These are phyloP conservation scores for Sugiyamaella neomexicana DNA, from an alignment of 1,139 yeast species.

Conservation along the genomic window DNA sequence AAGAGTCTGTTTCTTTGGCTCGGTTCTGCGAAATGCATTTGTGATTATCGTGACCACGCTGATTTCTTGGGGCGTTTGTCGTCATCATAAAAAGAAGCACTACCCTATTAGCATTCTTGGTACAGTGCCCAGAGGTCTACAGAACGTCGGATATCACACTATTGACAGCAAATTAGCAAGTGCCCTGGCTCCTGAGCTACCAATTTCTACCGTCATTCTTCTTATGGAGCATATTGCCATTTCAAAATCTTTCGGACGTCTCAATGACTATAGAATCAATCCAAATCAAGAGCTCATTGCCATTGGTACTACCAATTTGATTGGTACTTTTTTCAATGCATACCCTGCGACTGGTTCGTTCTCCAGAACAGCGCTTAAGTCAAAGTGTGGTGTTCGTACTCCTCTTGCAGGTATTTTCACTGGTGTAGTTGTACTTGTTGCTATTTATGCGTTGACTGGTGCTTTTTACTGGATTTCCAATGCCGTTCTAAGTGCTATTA, in stretches of 20 bases:
- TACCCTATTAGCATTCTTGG: constrained; percentile 67
- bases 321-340: constrained; percentile 90
- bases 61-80: constrained; percentile 63
- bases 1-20: constrained; percentile 62
- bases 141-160: constrained; percentile 70
- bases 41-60: constrained; percentile 76
- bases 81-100: constrained; percentile 42
- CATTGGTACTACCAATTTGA: constrained; percentile 85
- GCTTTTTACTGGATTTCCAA: constrained; percentile 90
- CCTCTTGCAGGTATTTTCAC: constrained; percentile 92
- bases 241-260: constrained; percentile 88
- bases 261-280: constrained; percentile 84
- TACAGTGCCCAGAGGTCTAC: constrained; percentile 76
- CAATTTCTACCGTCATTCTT: constrained; percentile 79
- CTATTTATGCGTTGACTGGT: constrained; percentile 77
- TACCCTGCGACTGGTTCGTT: constrained; percentile 97
- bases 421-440: constrained; percentile 83
- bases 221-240: constrained; percentile 92
- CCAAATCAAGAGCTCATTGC: constrained; percentile 96
- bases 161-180: constrained; percentile 62
- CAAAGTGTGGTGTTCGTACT: constrained; percentile 93
- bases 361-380: constrained; percentile 89
- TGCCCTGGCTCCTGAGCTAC: constrained; percentile 72
- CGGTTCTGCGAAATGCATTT: constrained; percentile 78
- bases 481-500: constrained; percentile 81